Evolutionary conservation across 345 rosid genomes (phyloP).

Genomic region (Camelina hispida): DNA sequence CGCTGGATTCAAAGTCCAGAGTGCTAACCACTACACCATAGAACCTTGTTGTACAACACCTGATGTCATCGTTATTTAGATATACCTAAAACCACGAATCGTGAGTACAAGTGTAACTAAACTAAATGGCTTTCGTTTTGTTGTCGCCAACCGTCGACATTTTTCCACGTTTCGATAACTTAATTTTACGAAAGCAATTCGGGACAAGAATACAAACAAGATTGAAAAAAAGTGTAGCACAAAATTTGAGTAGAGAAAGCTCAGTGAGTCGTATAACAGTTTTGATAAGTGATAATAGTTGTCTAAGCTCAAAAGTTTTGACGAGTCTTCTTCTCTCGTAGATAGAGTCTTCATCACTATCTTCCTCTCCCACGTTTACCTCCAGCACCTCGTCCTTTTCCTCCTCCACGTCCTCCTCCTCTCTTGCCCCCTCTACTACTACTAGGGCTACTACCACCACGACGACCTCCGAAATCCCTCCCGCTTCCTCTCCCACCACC

Average conservation of each 20-base stretch:
- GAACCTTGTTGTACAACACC: conserved; percentile 47
- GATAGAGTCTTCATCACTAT: conserved; percentile 12
- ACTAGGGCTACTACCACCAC: conserved; percentile 7
- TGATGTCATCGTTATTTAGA: background rate
- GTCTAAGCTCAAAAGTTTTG: conserved; percentile 15
- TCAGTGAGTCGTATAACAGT: conserved; percentile 9
- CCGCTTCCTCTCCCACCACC: conserved; percentile 45
- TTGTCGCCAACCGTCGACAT: background rate
- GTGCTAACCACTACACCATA: conserved; percentile 99
- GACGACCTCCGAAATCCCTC: conserved; percentile 13
- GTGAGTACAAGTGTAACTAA: no score
- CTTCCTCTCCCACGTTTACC: conserved; percentile 43
- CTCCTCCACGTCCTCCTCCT: conserved; percentile 15
- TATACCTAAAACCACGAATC: background rate
- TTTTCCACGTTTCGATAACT: background rate
- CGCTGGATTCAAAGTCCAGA: conserved; percentile 99
- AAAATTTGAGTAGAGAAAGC: conserved; percentile 18
- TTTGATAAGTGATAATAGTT: conserved; percentile 12
- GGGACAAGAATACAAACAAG: background rate
- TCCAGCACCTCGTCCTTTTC: conserved; percentile 6
- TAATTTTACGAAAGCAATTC: background rate
- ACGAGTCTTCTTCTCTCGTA: background rate
- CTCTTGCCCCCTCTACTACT: conserved; percentile 34
- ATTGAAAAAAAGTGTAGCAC: background rate
- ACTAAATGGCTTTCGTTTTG: background rate